These are phyloP conservation scores for Piper betle DNA, from an alignment of 164 flowering plant species.

Conservation along the genomic window DNA sequence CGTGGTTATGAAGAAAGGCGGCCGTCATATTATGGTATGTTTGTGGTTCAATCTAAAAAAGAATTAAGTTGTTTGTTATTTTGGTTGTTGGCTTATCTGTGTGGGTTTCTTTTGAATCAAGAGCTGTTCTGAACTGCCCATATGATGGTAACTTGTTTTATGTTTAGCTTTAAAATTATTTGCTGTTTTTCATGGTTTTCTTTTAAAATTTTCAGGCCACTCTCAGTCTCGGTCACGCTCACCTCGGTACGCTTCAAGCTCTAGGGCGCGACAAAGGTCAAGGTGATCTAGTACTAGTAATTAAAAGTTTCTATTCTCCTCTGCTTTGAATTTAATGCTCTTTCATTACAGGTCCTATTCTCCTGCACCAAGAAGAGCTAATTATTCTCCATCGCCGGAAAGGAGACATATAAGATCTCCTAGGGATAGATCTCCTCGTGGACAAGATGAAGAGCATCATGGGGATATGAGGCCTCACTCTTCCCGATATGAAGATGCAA, in stretches of 20 bases:
- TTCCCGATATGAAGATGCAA: slow-evolving; percentile 31
- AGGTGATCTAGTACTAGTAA: slow-evolving; percentile 26
- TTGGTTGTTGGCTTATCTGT: background rate
- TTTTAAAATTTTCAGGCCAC: slow-evolving; percentile 2
- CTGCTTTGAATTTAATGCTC: slow-evolving; percentile 1
- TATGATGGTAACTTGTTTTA: background rate
- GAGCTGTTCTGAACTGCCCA: background rate
- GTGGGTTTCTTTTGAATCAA: background rate
- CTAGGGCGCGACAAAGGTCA: slow-evolving; percentile 53
- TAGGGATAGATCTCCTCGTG: slow-evolving; percentile 28
- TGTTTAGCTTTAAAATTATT: background rate
- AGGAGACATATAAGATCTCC: slow-evolving; percentile 47
- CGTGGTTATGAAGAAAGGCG: slow-evolving; percentile 43
- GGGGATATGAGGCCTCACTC: slow-evolving; percentile 38
- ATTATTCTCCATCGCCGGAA: slow-evolving; percentile 47
- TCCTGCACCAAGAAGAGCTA: slow-evolving; percentile 43
- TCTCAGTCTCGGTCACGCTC: slow-evolving; percentile 57
- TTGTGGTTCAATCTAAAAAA: background rate
- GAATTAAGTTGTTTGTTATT: background rate
- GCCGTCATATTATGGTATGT: slow-evolving; percentile 53
- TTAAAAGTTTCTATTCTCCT: background rate
- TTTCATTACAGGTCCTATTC: slow-evolving; percentile 44
- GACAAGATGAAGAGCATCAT: slow-evolving; percentile 20
- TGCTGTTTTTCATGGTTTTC: background rate
- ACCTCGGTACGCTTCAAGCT: slow-evolving; percentile 47